Base-by-base conservation (phyloP, 805 yeast species). In the Saccharomycopsis schoenii region DNA sequence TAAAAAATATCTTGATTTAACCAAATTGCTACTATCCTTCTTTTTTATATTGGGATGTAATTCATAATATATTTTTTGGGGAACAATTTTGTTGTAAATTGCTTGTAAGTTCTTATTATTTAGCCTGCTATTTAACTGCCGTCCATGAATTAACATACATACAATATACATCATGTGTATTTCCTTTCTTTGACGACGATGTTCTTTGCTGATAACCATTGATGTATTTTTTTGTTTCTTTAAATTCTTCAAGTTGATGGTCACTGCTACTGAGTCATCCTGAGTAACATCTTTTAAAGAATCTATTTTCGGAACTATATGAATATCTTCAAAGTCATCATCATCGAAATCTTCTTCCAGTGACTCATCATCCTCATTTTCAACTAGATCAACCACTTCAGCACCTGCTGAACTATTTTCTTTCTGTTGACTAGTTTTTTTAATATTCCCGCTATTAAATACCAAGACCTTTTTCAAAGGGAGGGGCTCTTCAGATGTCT, bases 41-140 rank as follows among this genome's bases (percentile, higher is more conserved):
- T 47, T 72, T 71, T 10, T 69, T 64, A 19, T 76, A 75, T n/a
- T 21, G 75, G 86, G 84, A 59, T 74, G 77, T 34, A 86, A 69
- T 60, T 85, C 80, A 4, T 73, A 73, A 41, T 76, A 71, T 0
- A 82, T 71, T 3, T 73, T 71, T 0, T 72, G 71, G 0, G 94
- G 83, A 0, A 89, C 75, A 1, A 78, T 66, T 15, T 72, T 72
- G 25, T 76, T 70, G 14, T 90, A 71, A 10, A 67, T 65, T 17
- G 66, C 59, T 17, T 78, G 75, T 0, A 88, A 68, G 2, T 65
- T 62, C 0, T 69, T 67, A 63, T 83, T 81, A 61, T 81, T 82
- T 63, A 90, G 80, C 97, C 97, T 92, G 6, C 73, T 66, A 69
- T 92, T 93, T 29, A 96, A 77, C 2, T 82, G 67, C 0, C 76